These are phyloP conservation scores for Syzygium aromaticum DNA, from an alignment of 345 rosid genomes.

Conservation along the genomic window DNA sequence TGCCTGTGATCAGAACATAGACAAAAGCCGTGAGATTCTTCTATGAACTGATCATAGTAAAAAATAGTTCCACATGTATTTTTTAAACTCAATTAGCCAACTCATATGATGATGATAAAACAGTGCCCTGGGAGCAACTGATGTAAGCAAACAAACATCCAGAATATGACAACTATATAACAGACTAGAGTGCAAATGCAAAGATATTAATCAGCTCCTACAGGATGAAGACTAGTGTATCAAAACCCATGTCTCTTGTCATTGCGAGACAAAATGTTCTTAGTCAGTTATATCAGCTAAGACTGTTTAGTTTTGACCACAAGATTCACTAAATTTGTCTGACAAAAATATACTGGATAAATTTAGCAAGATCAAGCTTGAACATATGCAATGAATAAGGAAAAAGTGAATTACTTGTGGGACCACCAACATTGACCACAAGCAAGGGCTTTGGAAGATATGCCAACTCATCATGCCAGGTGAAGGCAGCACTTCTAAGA, in stretches of 20 bases:
- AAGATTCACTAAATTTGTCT: not conserved
- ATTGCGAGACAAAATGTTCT: not conserved
- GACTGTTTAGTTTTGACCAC: not conserved
- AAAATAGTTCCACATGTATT: not conserved
- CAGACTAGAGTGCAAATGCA: not conserved
- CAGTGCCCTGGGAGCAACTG: not conserved
- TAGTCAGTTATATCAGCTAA: not conserved
- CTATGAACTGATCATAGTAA: not conserved
- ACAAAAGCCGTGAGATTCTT: constrained; percentile 1
- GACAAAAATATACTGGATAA: not conserved
- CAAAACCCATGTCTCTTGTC: not conserved
- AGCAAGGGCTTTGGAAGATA: constrained; percentile 72
- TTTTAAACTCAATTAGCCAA: not conserved
- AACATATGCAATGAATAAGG: not conserved
- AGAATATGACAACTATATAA: not conserved
- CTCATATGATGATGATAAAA: not conserved
- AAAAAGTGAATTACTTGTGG: constrained; percentile 47
- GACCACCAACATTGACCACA: constrained; percentile 91
- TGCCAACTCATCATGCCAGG: constrained; percentile 66
- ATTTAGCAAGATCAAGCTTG: not conserved
- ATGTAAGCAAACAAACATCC: not conserved
- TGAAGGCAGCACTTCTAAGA: constrained; percentile 51
- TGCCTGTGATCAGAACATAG: constrained; percentile 27
- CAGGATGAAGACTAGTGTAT: not conserved
- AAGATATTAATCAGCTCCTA: not conserved